Percentiles rank a stretch among this genome's conserved stretches.
phyloP scores from a whole-genome alignment of 2,329 filamentous ascomycete genomes.

The Cercospora citrullina region DNA sequence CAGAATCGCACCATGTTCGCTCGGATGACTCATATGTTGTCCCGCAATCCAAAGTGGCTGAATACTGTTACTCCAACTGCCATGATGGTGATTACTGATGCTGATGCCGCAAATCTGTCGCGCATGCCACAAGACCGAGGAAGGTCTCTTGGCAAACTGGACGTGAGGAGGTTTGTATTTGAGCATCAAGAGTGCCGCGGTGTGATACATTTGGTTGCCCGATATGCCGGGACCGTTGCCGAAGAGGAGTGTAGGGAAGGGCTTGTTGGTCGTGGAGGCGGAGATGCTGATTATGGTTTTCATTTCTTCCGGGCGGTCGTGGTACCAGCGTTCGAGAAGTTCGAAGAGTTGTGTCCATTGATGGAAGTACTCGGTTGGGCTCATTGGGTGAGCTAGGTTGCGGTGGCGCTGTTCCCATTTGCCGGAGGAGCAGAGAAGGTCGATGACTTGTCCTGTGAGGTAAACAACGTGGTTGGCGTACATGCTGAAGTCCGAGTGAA shows the following conservation, averaged over 20 bases:
- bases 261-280: slow-evolving; percentile 17
- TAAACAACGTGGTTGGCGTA: slow-evolving; percentile 62
- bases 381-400: slow-evolving; percentile 24
- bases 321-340: slow-evolving; percentile 39
- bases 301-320: slow-evolving; percentile 36
- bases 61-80: slow-evolving; percentile 49
- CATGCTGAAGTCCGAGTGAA: slow-evolving; percentile 50
- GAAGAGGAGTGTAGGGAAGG: slow-evolving; percentile 49
- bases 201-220: slow-evolving; percentile 59
- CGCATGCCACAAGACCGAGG: slow-evolving; percentile 51
- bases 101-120: slow-evolving; percentile 51
- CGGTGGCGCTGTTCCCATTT: slow-evolving; percentile 35
- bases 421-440: slow-evolving; percentile 36
- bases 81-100: slow-evolving; percentile 48
- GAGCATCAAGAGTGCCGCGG: slow-evolving; percentile 55
- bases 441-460: slow-evolving; percentile 51
- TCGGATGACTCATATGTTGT: slow-evolving; percentile 49
- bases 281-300: slow-evolving; percentile 40
- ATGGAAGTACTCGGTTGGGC: slow-evolving; percentile 34
- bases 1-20: slow-evolving; percentile 50
- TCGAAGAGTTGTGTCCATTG: slow-evolving; percentile 40
- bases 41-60: slow-evolving; percentile 53
- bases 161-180: slow-evolving; percentile 49
- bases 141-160: slow-evolving; percentile 36
- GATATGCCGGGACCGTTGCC: slow-evolving; percentile 48